phyloP scores from a whole-genome alignment of 345 rosid species.

The Odontarrhena argentea region DNA sequence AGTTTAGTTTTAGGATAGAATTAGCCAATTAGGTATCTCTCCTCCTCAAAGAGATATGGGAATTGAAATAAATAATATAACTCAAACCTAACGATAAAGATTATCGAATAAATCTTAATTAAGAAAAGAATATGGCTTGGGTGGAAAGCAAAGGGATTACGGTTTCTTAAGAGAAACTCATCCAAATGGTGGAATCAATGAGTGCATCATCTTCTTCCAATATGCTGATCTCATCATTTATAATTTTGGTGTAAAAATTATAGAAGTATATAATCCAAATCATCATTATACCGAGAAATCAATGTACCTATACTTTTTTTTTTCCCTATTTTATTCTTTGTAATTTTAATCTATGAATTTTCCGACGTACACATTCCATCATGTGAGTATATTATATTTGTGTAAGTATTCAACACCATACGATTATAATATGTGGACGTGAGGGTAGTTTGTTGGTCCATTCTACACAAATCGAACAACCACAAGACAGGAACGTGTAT shows the following conservation, averaged over 20 bases:
- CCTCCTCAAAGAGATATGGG: no score
- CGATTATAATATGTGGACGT: slow-evolving; percentile 26
- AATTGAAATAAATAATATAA: no score
- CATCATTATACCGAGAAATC: slow-evolving; percentile 27
- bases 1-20: no score
- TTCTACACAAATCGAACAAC: slow-evolving; percentile 31
- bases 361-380: slow-evolving; percentile 9
- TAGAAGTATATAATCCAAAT: neutral
- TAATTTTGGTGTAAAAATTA: slow-evolving; percentile 32
- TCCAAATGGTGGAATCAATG: slow-evolving; percentile 42
- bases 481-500: slow-evolving; percentile 17
- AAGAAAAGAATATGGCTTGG: slow-evolving; percentile 26
- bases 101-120: neutral
- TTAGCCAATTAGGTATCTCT: no score
- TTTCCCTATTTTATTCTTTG: neutral
- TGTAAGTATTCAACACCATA: neutral
- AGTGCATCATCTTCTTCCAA: slow-evolving; percentile 37
- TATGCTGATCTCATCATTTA: slow-evolving; percentile 33
- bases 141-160: slow-evolving; percentile 43
- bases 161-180: slow-evolving; percentile 44
- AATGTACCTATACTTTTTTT: neutral
- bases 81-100: no score
- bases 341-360: neutral
- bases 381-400: neutral
- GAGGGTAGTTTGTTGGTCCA: slow-evolving; percentile 33